Evolutionary conservation across 768 basidiomycete genomes (phyloP), one percentile per base, ranked within the genome.

Genomic region (Gloeostereum incarnatum): DNA sequence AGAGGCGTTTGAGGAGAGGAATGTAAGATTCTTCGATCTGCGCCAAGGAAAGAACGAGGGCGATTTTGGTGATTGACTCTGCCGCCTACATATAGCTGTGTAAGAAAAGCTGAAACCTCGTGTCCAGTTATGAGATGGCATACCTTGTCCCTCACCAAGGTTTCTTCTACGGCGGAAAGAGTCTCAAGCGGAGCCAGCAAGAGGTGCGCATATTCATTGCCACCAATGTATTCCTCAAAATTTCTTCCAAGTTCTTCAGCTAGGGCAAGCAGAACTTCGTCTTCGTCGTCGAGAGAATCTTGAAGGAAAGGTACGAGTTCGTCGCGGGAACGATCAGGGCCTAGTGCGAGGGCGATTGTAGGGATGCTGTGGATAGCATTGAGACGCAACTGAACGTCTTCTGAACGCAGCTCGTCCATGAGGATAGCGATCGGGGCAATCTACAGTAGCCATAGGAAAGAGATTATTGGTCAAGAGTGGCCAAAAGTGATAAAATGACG

Each of bases 231-330:
- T 45, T 98, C 88, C 52, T 91, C 83, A 49, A 98, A 94, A 54
- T 75, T 81, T 56, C 75, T 75, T 29, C 96, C 96, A 16, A 99
- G 65, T 56, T 98, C 96, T 49, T 98, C 94, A 14, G 94, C 91
- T 36, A 99, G 68, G 4, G 93, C 94, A 31, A 99, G 72, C 29
- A 99, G 68, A 21, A 99, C 93, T 54, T 99, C 96, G 59, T 99
- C 96, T 62, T 99, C 96, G 53, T 99, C 96, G 59, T 99, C 96
- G 48, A 99, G 81, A n/a, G 91, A 93, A 54, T 99, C 94, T 64
- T 92, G 90, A 38, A 99, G 76, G 68, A 99, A 99, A 1, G 92
- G 89, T 45, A 99, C 76, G 49, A 99, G 76, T 57, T 99, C 96
- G 39, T 91, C 86, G 45, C 94, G 78, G 18, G 93, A 88, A 49